Evolutionary conservation across 2,329 filamentous ascomycete species (phyloP).

Genomic region (Colletotrichum euphorbiae): DNA sequence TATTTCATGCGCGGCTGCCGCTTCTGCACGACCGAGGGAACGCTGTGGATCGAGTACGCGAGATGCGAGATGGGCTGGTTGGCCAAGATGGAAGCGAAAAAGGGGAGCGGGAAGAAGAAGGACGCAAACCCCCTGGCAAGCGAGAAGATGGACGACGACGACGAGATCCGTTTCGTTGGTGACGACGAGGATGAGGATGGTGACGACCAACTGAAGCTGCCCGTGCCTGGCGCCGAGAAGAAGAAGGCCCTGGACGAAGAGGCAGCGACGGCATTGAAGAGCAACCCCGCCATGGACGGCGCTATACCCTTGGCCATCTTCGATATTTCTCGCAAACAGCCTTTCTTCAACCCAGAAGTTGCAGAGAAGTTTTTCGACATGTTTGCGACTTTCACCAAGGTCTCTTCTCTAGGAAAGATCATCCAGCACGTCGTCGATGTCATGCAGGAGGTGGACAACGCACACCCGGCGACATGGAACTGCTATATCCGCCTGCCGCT

Average conservation of each 20-base stretch:
- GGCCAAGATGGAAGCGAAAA: constrained; percentile 80
- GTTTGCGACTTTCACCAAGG: constrained; percentile 75
- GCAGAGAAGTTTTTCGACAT: constrained; percentile 85
- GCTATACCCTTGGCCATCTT: constrained; percentile 95
- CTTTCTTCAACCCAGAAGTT: constrained; percentile 73
- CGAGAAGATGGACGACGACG: constrained; percentile 61
- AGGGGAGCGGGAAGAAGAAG: constrained; percentile 72
- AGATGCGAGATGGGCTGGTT: constrained; percentile 94
- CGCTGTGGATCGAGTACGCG: constrained; percentile 90
- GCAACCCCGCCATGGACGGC: constrained; percentile 88
- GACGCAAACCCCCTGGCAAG: constrained; percentile 58
- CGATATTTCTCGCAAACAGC: constrained; percentile 83
- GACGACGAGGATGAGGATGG: constrained; percentile 57
- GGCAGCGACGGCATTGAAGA: constrained; percentile 66
- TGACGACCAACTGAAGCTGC: constrained; percentile 56
- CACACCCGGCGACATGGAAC: constrained; percentile 71
- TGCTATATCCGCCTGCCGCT: constrained; percentile 80
- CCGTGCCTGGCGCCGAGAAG: constrained; percentile 57
- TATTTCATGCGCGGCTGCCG: constrained; percentile 90
- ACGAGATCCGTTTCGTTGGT: constrained; percentile 58
- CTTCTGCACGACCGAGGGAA: constrained; percentile 82
- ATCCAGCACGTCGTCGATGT: constrained; percentile 78
- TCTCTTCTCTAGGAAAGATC: constrained; percentile 74
- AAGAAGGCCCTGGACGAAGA: constrained; percentile 62
- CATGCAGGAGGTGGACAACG: constrained; percentile 70